phyloP scores from a whole-genome alignment of 495 filamentous ascomycete species.

The Penicillium pancosmium region DNA sequence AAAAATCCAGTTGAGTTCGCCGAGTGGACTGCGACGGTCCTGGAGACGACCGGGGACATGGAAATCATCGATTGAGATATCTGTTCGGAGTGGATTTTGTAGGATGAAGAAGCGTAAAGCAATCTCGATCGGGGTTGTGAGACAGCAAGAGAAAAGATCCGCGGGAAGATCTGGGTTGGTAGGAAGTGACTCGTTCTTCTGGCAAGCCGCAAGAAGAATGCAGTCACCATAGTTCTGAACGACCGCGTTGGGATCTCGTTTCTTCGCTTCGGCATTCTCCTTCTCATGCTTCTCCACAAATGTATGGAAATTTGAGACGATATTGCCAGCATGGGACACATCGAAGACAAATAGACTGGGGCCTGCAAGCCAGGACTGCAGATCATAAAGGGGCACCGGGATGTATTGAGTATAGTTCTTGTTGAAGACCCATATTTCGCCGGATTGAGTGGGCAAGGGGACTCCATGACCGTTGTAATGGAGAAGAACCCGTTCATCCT shows the following conservation, averaged over 20 bases:
- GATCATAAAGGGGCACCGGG: constrained; percentile 91
- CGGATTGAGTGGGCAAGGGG: constrained; percentile 92
- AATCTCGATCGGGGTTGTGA: constrained; percentile 97
- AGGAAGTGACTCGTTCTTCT: constrained; percentile 84
- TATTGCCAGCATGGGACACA: constrained; percentile 93
- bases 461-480: constrained; percentile 99
- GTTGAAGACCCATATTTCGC: constrained; percentile 99
- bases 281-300: constrained; percentile 93
- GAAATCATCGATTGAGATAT: constrained; percentile 76
- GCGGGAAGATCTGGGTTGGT: constrained; percentile 96
- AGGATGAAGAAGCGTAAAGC: constrained; percentile 92
- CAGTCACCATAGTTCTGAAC: constrained; percentile 71
- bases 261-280: constrained; percentile 73
- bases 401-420: constrained; percentile 99
- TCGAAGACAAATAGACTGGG: constrained; percentile 98
- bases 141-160: constrained; percentile 93
- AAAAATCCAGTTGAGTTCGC: constrained; percentile 99
- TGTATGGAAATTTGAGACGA: constrained; percentile 89
- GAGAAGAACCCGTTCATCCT: constrained; percentile 91
- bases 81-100: constrained; percentile 81
- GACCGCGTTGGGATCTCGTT: constrained; percentile 72
- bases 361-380: constrained; percentile 94
- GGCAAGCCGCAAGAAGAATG: constrained; percentile 93
- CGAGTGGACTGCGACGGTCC: constrained; percentile 91
- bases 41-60: constrained; percentile 79